Conservation (phyloP, 73 alveolate genomes). For the Paramecium tetraurelia region DNA sequence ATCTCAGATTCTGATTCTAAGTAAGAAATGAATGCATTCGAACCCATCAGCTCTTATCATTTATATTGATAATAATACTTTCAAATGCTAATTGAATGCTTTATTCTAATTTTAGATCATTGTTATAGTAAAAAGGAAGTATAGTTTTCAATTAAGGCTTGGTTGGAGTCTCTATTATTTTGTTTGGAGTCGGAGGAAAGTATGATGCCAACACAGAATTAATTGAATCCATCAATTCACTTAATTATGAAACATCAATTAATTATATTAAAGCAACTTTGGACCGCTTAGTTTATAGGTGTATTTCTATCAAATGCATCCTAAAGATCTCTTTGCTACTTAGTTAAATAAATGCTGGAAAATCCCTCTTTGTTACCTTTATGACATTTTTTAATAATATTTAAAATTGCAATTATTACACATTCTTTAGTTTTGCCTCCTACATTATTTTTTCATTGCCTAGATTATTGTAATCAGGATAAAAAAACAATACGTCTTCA, state of each 20-base stretch:
- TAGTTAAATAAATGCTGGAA: not conserved
- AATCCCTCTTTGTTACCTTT: not conserved
- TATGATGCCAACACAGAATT: not conserved
- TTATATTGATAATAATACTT: not conserved
- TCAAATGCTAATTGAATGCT: not conserved
- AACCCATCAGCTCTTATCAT: not conserved
- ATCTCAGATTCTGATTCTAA: not conserved
- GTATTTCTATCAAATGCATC: not conserved
- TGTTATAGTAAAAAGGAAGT: not conserved
- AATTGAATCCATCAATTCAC: not conserved
- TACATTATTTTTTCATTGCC: not conserved
- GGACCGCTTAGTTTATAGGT: not conserved
- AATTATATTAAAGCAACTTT: not conserved
- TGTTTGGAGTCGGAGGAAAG: not conserved
- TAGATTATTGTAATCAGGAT: slow-evolving; percentile 3
- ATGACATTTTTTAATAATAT: not conserved
- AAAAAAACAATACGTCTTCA: slow-evolving; percentile 8
- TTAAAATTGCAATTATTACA: not conserved
- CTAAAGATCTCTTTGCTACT: not conserved
- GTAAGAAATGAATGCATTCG: not conserved
- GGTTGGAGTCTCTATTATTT: not conserved
- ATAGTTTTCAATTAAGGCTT: not conserved
- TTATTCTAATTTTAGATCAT: not conserved
- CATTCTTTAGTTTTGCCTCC: not conserved
- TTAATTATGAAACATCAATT: not conserved